phyloP scores from a whole-genome alignment of 2,329 filamentous ascomycete species.

The Chalaropsis ovoidea region DNA sequence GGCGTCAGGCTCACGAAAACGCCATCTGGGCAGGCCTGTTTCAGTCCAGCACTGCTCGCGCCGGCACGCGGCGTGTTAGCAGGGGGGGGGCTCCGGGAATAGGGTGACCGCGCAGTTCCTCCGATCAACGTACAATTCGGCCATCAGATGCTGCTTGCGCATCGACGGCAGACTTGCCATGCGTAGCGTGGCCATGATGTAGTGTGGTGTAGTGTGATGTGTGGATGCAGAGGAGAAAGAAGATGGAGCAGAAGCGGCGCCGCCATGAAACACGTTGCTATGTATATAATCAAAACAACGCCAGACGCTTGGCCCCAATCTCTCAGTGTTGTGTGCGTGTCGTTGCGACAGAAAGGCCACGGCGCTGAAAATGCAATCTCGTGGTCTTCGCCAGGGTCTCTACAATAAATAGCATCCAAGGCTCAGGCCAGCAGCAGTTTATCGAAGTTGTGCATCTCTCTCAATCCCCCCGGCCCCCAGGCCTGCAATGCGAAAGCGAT shows the following conservation, averaged over 20 bases:
- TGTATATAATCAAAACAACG: slow-evolving; percentile 15
- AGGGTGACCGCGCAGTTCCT: background rate
- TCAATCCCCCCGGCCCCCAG: too few species aligned
- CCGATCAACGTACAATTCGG: slow-evolving; percentile 57
- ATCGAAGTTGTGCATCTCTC: too few species aligned
- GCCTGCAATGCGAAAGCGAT: background rate
- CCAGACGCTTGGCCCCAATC: background rate
- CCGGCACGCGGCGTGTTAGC: background rate
- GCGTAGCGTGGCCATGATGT: slow-evolving; percentile 37
- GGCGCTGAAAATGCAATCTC: background rate
- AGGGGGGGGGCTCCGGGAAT: background rate
- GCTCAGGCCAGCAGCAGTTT: too few species aligned
- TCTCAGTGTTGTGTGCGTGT: too few species aligned
- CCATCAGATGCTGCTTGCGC: slow-evolving; percentile 63
- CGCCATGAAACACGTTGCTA: slow-evolving; percentile 12
- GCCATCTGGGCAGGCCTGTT: slow-evolving; percentile 72
- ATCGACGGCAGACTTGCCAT: slow-evolving; percentile 45
- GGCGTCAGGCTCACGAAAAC: slow-evolving; percentile 78
- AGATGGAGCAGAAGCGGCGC: background rate
- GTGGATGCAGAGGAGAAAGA: slow-evolving; percentile 3
- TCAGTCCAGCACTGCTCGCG: slow-evolving; percentile 61
- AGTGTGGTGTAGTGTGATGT: background rate
- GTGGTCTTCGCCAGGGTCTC: too few species aligned
- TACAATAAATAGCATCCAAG: too few species aligned
- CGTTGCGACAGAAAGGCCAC: background rate